Base-by-base conservation (phyloP, 495 filamentous ascomycete species). In the Aspergillus haitiensis region DNA sequence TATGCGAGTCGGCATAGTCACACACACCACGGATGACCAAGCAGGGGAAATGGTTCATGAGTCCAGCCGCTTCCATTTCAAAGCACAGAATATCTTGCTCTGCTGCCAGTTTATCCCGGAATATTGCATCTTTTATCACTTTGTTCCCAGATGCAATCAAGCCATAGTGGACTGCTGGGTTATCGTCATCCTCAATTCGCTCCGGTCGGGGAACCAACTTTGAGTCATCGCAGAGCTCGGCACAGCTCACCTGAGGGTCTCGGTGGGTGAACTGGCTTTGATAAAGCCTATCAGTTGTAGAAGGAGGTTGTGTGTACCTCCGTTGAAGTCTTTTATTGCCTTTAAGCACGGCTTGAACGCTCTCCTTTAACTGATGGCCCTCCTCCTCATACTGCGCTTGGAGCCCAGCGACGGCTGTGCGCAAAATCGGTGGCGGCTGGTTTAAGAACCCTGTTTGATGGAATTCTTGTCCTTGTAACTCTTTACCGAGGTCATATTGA, bases 21-120 rank as follows among this genome's bases (percentile, higher is more conserved):
- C 32, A 53, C 3, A 36, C 15, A 5, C 51, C 51, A 6, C 51
- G 0, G 3, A 53, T 53, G 0, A 37, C 51, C 0, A 53, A 3
- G 16, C 51, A 53, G 8, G 51, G 51, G 32, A 53, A 53, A 18
- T n/a, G 6, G 3, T 53, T 11, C 51, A 53, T 53, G 0, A 53
- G 9, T 12, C 36, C 52, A 5, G 35, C 52, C 1, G 31, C 50
- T 31, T 35, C 33, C 50, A 10, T 35, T 15, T 36, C 50, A n/a
- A 35, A 37, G 5, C 27, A 37, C 2, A 53, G 12, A 36, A 53
- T 15, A 8, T 18, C 2, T 1, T 13, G 1, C 16, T 2, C 37
- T 1, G 1, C 37, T 2, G 37, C 37, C 4, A 40, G n/a, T 2
- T 4, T 10, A 40, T 40, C 37, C 1, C 37, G 9, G 10, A n/a